These are phyloP conservation scores for Candida broadrunensis DNA, from an alignment of 805 yeast species.

Conservation along the genomic window DNA sequence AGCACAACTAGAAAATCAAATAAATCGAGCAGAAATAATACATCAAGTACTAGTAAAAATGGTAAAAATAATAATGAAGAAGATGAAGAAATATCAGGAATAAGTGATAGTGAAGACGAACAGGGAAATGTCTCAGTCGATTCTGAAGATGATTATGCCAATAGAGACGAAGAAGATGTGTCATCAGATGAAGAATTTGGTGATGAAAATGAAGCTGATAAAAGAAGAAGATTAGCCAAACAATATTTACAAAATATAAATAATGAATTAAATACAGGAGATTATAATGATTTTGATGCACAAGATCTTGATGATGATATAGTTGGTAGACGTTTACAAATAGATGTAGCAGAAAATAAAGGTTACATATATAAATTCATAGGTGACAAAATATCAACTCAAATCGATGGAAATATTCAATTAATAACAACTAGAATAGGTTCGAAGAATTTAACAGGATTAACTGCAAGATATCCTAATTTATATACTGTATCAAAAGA, in stretches of 20 bases:
- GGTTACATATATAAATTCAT: conserved; percentile 76
- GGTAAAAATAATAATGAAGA: conserved; percentile 8
- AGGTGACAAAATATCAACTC: conserved; percentile 47
- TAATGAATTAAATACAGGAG: conserved; percentile 47
- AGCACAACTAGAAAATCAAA: conserved; percentile 14
- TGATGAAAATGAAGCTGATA: conserved; percentile 84
- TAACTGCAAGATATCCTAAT: conserved; percentile 56
- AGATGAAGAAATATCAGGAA: conserved; percentile 59
- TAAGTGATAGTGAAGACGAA: conserved; percentile 54
- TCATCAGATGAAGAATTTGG: conserved; percentile 72
- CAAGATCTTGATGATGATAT: conserved; percentile 86
- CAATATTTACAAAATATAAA: conserved; percentile 79
- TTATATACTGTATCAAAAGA: conserved; percentile 84
- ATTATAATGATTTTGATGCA: conserved; percentile 66
- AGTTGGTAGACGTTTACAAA: conserved; percentile 72
- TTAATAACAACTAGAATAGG: conserved; percentile 55
- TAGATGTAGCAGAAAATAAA: conserved; percentile 86
- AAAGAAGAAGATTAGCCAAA: conserved; percentile 89
- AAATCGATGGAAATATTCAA: conserved; percentile 34
- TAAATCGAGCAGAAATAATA: not conserved
- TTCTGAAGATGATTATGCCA: conserved; percentile 46
- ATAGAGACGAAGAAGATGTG: conserved; percentile 38
- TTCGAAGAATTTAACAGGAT: conserved; percentile 53
- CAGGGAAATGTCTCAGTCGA: conserved; percentile 51
- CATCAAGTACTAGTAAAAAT: conserved; percentile 6